Evolutionary conservation across 345 rosid species (phyloP).

Genomic region (Salix exigua): DNA sequence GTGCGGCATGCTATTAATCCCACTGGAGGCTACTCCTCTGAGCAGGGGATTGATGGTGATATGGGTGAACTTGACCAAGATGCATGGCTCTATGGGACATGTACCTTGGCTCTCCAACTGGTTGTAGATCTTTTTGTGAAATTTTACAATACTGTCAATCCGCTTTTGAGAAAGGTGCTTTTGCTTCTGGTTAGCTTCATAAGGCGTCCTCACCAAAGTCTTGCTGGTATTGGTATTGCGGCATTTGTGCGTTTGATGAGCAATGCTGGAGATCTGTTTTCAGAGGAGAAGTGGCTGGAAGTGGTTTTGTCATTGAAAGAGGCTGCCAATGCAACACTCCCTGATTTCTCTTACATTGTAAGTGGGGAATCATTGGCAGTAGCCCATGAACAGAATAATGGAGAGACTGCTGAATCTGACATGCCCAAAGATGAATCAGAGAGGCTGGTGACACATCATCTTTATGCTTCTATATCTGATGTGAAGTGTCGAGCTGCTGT

Average conservation of each 20-base stretch:
- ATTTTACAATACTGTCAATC: conserved; percentile 87
- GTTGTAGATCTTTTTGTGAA: conserved; percentile 98
- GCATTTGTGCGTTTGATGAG: conserved; percentile 98
- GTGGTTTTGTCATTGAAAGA: conserved; percentile 84
- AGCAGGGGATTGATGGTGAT: conserved; percentile 54
- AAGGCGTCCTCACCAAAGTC: conserved; percentile 97
- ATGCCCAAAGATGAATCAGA: conserved; percentile 45
- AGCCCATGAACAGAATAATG: conserved; percentile 41
- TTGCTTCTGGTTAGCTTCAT: conserved; percentile 83
- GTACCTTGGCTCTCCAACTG: conserved; percentile 95
- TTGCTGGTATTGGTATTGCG: conserved; percentile 97
- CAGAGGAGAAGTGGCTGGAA: conserved; percentile 90
- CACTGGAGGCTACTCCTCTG: conserved; percentile 63
- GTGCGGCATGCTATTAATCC: conserved; percentile 99
- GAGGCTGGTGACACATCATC: conserved; percentile 39
- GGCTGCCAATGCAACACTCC: conserved; percentile 79
- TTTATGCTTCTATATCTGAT: conserved; percentile 64
- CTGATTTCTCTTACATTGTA: conserved; percentile 67
- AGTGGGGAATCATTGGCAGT: conserved; percentile 41
- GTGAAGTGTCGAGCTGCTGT: conserved; percentile 97
- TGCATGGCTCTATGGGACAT: conserved; percentile 99
- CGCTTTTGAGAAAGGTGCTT: conserved; percentile 79
- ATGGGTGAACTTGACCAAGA: conserved; percentile 82
- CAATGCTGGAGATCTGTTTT: conserved; percentile 82
- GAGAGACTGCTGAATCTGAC: conserved; percentile 43